Evolutionary conservation across 108 stramenopile genomes (phyloP).

Genomic region (Nitzschia putrida): DNA sequence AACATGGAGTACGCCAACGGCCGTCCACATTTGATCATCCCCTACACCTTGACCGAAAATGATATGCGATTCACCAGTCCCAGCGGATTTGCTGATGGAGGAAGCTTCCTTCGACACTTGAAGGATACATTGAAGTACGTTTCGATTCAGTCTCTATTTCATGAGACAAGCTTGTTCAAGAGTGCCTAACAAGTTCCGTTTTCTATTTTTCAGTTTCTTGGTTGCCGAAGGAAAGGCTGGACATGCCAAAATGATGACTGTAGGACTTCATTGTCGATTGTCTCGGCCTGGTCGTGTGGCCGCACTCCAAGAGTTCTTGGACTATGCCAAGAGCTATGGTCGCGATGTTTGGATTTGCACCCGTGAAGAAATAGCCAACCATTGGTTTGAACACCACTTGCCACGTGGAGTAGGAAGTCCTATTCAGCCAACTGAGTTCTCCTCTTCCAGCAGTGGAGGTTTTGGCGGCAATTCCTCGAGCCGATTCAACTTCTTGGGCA

Average conservation of each 20-base stretch:
- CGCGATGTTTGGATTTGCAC: constrained; percentile 93
- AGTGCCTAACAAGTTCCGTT: not conserved
- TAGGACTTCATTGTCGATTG: constrained; percentile 91
- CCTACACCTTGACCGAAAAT: constrained; percentile 92
- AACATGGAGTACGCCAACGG: constrained; percentile 64
- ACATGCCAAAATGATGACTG: constrained; percentile 90
- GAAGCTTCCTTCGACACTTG: constrained; percentile 79
- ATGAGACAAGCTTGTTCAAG: not conserved
- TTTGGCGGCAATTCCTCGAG: constrained; percentile 14
- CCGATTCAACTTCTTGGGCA: constrained; percentile 21
- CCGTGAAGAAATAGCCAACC: constrained; percentile 89
- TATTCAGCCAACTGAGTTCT: constrained; percentile 17
- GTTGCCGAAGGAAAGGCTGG: constrained; percentile 85
- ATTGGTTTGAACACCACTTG: constrained; percentile 85
- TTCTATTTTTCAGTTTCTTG: constrained; percentile 41
- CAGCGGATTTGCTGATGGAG: constrained; percentile 80
- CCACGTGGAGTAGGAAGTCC: constrained; percentile 49
- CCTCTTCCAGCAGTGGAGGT: not conserved
- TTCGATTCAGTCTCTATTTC: not conserved
- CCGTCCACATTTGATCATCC: constrained; percentile 86
- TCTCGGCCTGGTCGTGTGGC: constrained; percentile 87
- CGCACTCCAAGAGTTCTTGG: constrained; percentile 87
- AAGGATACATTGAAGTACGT: constrained; percentile 73
- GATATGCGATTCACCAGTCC: constrained; percentile 91
- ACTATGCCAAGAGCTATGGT: constrained; percentile 82